Base-by-base conservation (phyloP, 306 rosid genomes). In the Astragalus membranaceus region DNA sequence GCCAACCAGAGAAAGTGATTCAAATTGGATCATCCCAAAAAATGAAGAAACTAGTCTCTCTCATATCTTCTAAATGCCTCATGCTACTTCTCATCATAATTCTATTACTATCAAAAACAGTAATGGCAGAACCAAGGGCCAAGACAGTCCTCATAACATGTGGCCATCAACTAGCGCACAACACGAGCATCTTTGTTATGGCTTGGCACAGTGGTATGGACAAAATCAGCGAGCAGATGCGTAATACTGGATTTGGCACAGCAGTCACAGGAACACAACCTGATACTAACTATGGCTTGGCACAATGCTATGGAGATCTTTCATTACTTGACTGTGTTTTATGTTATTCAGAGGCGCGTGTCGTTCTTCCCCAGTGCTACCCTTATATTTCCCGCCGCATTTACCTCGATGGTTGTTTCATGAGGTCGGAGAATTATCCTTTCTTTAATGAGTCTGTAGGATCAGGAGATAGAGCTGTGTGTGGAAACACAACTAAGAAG, bases 281-380 rank as follows among this genome's bases (percentile, higher is more conserved):
- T 11, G 87, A 94, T 49, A 41, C 72, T 4, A 88, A 75, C 88
- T 88, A 82, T 66, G 98, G 96, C 55, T 82, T 94, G 10, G 98
- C 92, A 10, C 97, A 94, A 52, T 94, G 98, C 78, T 94, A 88
- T 54, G 97, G 97, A 30, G 97, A 94, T 76, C 93, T 94, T 57
- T 81, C 98, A 8, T 80, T 87, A 13, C 86, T 81, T 7, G 98
- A 94, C 47, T 94, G 98, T 43, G 88, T 84, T 5, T 36, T 90
- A 12, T 94, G 98, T 64, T 94, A 94, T 6, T 92, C 97, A 0
- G 88, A 94, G 83, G 92, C 95, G 5, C 87, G 97, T 7, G 84
- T 89, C 0, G 87, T 90, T 69, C 94, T 94, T 43, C 96, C 98
- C 0, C 84, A 90, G 67, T 94, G 97, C 80, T 88, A 69, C 79